Evolutionary conservation across 805 yeast species (phyloP).

Genomic region (Suhomyces sp.): DNA sequence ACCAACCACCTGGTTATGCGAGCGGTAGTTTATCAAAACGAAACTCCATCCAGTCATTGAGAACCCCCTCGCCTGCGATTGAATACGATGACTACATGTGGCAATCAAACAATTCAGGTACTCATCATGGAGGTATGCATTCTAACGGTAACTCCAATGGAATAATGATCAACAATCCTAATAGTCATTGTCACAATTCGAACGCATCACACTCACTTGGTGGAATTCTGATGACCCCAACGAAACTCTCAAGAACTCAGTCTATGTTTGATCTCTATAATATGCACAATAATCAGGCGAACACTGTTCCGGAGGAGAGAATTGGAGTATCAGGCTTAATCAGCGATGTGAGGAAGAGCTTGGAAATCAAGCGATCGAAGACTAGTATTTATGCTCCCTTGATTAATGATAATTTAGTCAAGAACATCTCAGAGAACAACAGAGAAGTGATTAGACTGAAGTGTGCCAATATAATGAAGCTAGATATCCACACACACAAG

Average conservation of each 20-base stretch:
- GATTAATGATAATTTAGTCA: slow-evolving; percentile 14
- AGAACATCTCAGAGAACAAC: slow-evolving; percentile 22
- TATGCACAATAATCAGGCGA: slow-evolving; percentile 4
- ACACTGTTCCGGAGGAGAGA: not conserved
- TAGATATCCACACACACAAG: not conserved
- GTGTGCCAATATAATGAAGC: slow-evolving; percentile 25
- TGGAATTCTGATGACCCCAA: slow-evolving; percentile 12
- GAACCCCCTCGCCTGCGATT: slow-evolving; percentile 38
- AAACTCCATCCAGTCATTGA: slow-evolving; percentile 29
- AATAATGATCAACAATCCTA: not conserved
- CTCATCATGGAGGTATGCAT: not conserved
- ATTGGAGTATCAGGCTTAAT: not conserved
- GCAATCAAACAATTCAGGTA: slow-evolving; percentile 7
- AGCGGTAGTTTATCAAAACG: slow-evolving; percentile 21
- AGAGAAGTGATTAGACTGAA: slow-evolving; percentile 18
- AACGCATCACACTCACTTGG: not conserved
- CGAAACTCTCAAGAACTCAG: slow-evolving; percentile 32
- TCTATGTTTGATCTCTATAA: slow-evolving; percentile 32
- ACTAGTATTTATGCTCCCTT: slow-evolving; percentile 24
- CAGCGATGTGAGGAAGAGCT: not conserved
- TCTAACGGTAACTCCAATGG: slow-evolving; percentile 3
- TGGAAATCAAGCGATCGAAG: slow-evolving; percentile 15
- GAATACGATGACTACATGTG: slow-evolving; percentile 32
- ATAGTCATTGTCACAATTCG: not conserved
- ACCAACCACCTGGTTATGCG: slow-evolving; percentile 12